phyloP scores from a whole-genome alignment of 257 asterid species.

The Solanum pimpinellifolium region DNA sequence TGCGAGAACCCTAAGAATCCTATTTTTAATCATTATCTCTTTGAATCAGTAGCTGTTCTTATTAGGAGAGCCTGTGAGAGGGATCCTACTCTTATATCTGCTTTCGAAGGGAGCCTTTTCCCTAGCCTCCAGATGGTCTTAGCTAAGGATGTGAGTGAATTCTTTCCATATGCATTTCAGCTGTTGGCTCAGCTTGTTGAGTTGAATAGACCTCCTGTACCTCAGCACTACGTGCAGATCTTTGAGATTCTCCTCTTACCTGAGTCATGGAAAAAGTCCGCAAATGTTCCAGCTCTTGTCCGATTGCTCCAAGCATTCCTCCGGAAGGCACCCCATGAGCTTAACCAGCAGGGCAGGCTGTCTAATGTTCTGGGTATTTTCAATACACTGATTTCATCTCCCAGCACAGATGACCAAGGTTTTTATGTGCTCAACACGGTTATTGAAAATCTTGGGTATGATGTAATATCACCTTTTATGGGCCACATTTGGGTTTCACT shows the following conservation, averaged over 20 bases:
- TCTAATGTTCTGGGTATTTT: slow-evolving; percentile 73
- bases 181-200: slow-evolving; percentile 94
- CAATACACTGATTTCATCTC: slow-evolving; percentile 46
- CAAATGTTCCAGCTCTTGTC: slow-evolving; percentile 86
- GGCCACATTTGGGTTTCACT: slow-evolving; percentile 70
- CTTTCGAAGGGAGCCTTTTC: slow-evolving; percentile 61
- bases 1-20: slow-evolving; percentile 87
- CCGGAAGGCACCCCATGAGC: slow-evolving; percentile 73
- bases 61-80: slow-evolving; percentile 67
- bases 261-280: slow-evolving; percentile 79
- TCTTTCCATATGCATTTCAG: slow-evolving; percentile 88
- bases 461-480: slow-evolving; percentile 46
- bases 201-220: slow-evolving; percentile 49
- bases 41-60: slow-evolving; percentile 80
- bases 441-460: slow-evolving; percentile 72
- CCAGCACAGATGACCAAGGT: slow-evolving; percentile 78
- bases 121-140: slow-evolving; percentile 68
- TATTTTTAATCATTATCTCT: slow-evolving; percentile 68
- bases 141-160: slow-evolving; percentile 60
- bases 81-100: slow-evolving; percentile 59
- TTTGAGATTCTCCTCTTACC: slow-evolving; percentile 69
- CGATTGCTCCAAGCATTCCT: slow-evolving; percentile 91
- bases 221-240: slow-evolving; percentile 61
- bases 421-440: slow-evolving; percentile 92
- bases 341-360: slow-evolving; percentile 67